phyloP scores from a whole-genome alignment of 305 asterid species.

The Rubia peregrina region DNA sequence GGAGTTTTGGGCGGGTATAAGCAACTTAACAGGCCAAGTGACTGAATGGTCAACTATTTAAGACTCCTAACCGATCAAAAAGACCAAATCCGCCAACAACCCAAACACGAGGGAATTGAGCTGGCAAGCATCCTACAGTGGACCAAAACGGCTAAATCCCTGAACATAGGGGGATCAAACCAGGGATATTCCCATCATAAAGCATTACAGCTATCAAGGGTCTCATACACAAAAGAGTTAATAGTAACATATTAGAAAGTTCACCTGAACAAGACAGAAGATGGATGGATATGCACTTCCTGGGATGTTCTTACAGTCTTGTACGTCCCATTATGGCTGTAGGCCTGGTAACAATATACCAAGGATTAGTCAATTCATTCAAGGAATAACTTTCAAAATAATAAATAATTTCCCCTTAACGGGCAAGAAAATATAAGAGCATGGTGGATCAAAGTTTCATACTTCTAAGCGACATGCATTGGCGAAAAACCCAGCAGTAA shows the following conservation, averaged over 20 bases:
- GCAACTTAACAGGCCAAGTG: no score
- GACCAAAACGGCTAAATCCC: no score
- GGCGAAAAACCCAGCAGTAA: constrained; percentile 84
- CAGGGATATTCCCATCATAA: no score
- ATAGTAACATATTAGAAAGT: constrained; percentile 9
- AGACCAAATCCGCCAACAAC: no score
- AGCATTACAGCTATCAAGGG: no score
- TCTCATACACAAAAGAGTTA: background rate
- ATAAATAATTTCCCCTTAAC: background rate
- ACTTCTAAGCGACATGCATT: constrained; percentile 92
- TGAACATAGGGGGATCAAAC: no score
- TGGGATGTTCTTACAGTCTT: constrained; percentile 85
- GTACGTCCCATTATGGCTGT: constrained; percentile 83
- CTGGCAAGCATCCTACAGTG: no score
- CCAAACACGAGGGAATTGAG: no score
- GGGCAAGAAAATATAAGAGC: constrained; percentile 1
- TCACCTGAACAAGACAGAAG: constrained; percentile 93
- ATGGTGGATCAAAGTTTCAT: constrained; percentile 5
- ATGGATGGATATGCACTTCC: constrained; percentile 93
- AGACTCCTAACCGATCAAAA: no score
- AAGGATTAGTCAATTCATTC: constrained; percentile 5
- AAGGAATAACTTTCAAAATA: background rate
- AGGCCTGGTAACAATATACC: constrained; percentile 42
- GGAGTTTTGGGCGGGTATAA: no score
- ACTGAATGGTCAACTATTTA: no score